phyloP scores from a whole-genome alignment of 768 basidiomycete genomes.

The Hypholoma fasciculare region DNA sequence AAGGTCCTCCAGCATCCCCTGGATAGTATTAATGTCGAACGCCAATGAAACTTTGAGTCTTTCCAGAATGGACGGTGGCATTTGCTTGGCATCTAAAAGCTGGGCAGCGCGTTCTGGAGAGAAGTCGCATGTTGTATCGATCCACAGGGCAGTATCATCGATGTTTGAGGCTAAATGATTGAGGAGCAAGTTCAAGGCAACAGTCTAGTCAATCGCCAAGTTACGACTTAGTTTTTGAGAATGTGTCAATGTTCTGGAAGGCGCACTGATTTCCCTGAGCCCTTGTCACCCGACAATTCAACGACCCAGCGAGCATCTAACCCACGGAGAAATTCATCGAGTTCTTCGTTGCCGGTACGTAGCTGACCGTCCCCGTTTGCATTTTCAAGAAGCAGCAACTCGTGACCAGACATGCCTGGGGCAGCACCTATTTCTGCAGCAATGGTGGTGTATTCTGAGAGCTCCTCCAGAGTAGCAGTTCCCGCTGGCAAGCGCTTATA shows the following conservation, averaged over 20 bases:
- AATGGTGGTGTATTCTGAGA: conserved; percentile 37
- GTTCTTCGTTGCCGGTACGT: conserved; percentile 40
- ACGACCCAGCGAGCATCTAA: conserved; percentile 54
- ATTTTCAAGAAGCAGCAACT: conserved; percentile 26
- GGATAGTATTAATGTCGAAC: conserved; percentile 56
- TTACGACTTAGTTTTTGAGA: background rate
- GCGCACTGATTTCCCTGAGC: conserved; percentile 70
- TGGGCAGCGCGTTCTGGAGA: conserved; percentile 46
- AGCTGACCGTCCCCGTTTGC: conserved; percentile 21
- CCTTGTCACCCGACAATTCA: conserved; percentile 68
- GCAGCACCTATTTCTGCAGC: conserved; percentile 47
- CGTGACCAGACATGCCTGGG: conserved; percentile 34
- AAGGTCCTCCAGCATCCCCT: conserved; percentile 49
- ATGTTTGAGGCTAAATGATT: conserved; percentile 43
- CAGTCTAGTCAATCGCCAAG: conserved; percentile 39
- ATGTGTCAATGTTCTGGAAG: background rate
- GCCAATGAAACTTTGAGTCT: conserved; percentile 59
- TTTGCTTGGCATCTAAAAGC: conserved; percentile 33
- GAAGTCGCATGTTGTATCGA: conserved; percentile 74
- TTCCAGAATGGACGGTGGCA: conserved; percentile 39
- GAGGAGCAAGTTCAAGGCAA: conserved; percentile 61
- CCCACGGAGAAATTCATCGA: conserved; percentile 55
- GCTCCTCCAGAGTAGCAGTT: conserved; percentile 47
- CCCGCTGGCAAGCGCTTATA: conserved; percentile 50
- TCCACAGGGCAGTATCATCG: conserved; percentile 56